Base-by-base conservation (phyloP, 495 filamentous ascomycete genomes). In the Penicillium argentinense region DNA sequence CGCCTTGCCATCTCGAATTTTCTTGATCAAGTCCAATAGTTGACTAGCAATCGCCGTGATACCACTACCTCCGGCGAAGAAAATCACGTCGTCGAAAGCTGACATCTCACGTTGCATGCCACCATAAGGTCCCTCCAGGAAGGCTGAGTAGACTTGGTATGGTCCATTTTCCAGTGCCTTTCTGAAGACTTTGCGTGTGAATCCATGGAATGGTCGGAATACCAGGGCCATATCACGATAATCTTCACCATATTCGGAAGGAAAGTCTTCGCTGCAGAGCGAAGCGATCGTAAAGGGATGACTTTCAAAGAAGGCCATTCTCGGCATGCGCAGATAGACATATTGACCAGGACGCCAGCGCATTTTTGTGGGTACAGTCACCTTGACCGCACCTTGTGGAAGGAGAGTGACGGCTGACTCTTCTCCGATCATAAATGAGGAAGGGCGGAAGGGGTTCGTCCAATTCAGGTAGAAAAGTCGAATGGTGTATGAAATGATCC, bases 271-370 rank as follows among this genome's bases (percentile, higher is more conserved):
- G 67, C 88, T 81, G 77, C 95, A 85, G 13, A 96, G 79, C 0
- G 91, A 96, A 6, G 93, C 85, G 41, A 97, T 91, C 4, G 92
- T 97, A 65, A 97, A 97, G 3, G 92, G 92, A 49, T 97, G 92
- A 54, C 92, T 97, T 56, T 96, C 87, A 53, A 96, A 81, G 21
- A 93, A 60, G 0, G 88, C 89, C 51, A 97, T 89, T 2, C 88
- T 87, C 0, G 92, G 92, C 83, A 97, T 91, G 36, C 93, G 81
- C 8, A 97, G 75, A 57, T 97, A 97, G 18, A 97, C 87, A 51
- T 92, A 96, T 64, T 97, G 92, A 13, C 92, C 93, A 4, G 92
- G 91, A 54, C 81, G 83, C 92, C 92, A 97, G 51, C 79, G 84
- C 80, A 96, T 86, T 60, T 91, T 86, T 5, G 92, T 96, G 1